Base-by-base conservation (phyloP, 805 yeast genomes). In the Candida endomychidarum region DNA sequence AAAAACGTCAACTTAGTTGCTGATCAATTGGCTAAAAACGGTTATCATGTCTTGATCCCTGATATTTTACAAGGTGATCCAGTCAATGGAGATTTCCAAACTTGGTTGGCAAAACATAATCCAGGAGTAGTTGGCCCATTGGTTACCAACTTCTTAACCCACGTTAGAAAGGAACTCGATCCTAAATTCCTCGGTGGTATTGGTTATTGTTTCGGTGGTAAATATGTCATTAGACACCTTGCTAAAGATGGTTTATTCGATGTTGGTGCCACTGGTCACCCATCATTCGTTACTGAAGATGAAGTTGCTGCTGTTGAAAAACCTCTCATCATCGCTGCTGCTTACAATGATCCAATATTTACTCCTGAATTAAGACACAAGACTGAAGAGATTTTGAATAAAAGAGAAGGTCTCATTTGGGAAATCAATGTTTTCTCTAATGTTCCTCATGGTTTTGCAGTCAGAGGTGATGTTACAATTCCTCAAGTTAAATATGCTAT, bases 151-250 rank as follows among this genome's bases (percentile, higher is more conserved):
- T 83, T 75, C 50, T 53, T 83, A 43, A 51, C 56, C 2, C 54
- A 53, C 7, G 60, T 83, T 41, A 74, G 65, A 44, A 51, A 56
- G 19, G 75, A 73, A 41, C 55, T 31, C 42, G 45, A 41, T 5
- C 61, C 61, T 2, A 49, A 49, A 24, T 57, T 61, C 40, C 44
- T 83, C 16, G 80, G 75, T 30, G 77, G 78, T 15, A 63, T 83
- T 42, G 96, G 96, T 17, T 80, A 87, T 67, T 88, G 96, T 65
- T 88, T 70, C 48, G 96, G 96, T 57, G 96, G 87, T 28, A 84
- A 81, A 60, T 80, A 68, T 50, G 79, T 76, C 23, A 51, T 84
- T 42, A 78, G 74, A 44, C 75, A 80, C 42, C 58, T 77, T 21
- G 58, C 70, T 5, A 53, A 53, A 19, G 70, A 60, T 29, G 65